Conservation (phyloP, 331 rosid genomes). For the Phaseolus coccineus region DNA sequence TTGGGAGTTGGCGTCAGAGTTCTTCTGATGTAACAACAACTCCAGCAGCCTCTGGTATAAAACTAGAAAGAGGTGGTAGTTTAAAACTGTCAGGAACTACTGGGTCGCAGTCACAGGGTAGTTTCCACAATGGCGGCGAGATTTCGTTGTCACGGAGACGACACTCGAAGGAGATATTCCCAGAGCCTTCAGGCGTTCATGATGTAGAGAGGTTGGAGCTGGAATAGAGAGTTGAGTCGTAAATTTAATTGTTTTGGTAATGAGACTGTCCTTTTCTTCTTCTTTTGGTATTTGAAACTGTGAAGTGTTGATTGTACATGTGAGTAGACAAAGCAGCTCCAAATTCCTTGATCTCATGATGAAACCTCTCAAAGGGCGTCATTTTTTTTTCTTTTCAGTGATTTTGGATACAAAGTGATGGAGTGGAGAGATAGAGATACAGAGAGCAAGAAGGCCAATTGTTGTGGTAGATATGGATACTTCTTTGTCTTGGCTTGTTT, state of each 20-base stretch:
- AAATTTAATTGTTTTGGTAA: constrained; percentile 52
- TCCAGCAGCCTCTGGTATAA: constrained; percentile 63
- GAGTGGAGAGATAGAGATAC: constrained; percentile 33
- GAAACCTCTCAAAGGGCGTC: constrained; percentile 38
- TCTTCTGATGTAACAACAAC: constrained; percentile 63
- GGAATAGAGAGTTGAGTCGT: constrained; percentile 53
- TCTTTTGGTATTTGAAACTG: constrained; percentile 41
- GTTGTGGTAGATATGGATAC: constrained; percentile 57
- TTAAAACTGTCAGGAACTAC: constrained; percentile 77
- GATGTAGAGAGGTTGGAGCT: constrained; percentile 69
- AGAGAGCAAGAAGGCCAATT: constrained; percentile 46
- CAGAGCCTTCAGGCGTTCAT: constrained; percentile 73
- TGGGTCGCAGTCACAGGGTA: constrained; percentile 80
- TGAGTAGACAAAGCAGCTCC: constrained; percentile 43
- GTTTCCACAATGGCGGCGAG: constrained; percentile 61
- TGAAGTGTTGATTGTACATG: constrained; percentile 47
- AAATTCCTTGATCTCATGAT: constrained; percentile 16
- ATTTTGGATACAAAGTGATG: constrained; percentile 41
- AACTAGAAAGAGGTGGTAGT: constrained; percentile 68
- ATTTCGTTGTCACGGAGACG: constrained; percentile 76
- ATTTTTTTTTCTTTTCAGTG: constrained; percentile 45
- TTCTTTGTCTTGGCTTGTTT: constrained; percentile 60
- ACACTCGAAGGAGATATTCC: constrained; percentile 76
- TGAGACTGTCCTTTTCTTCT: constrained; percentile 45
- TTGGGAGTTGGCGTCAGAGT: constrained; percentile 96